A percentile compares a stretch with the other conserved stretches of the same genome.
Evolutionary conservation across 495 filamentous ascomycete species (phyloP).

Genomic region (Trichocladium antarcticum): DNA sequence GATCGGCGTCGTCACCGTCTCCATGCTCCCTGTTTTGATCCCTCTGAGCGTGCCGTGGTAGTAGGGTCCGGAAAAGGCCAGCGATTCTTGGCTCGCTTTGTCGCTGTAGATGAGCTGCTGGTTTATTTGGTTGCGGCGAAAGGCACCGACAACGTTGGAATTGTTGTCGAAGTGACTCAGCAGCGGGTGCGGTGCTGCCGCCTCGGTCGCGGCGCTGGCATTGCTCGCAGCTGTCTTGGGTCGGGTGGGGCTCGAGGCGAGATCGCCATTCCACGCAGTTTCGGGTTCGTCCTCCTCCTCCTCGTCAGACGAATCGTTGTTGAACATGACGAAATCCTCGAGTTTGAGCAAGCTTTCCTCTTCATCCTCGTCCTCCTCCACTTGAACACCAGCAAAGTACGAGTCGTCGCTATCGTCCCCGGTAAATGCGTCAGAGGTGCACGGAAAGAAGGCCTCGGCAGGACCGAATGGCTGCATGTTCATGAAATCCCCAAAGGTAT

Average conservation of each 20-base stretch:
- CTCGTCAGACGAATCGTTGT: slow-evolving; percentile 46
- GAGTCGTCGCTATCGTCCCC: slow-evolving; percentile 26
- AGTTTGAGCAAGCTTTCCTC: slow-evolving; percentile 55
- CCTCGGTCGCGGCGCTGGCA: slow-evolving; percentile 33
- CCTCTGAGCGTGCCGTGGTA: slow-evolving; percentile 40
- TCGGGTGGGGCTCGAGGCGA: slow-evolving; percentile 43
- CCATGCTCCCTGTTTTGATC: slow-evolving; percentile 45
- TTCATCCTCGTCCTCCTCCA: slow-evolving; percentile 47
- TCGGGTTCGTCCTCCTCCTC: slow-evolving; percentile 38
- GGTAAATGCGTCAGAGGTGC: slow-evolving; percentile 41
- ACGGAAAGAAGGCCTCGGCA: slow-evolving; percentile 67
- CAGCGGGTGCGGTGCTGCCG: slow-evolving; percentile 29
- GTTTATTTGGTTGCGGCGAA: slow-evolving; percentile 66
- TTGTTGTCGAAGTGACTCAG: slow-evolving; percentile 56
- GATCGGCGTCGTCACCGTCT: slow-evolving; percentile 44
- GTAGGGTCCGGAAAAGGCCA: slow-evolving; percentile 44
- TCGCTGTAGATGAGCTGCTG: slow-evolving; percentile 57
- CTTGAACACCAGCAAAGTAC: slow-evolving; percentile 33
- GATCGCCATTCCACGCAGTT: slow-evolving; percentile 31
- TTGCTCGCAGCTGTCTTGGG: slow-evolving; percentile 44
- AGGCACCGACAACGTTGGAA: slow-evolving; percentile 60
- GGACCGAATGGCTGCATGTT: slow-evolving; percentile 56
- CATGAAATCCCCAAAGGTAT: slow-evolving; percentile 46
- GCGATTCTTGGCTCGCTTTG: slow-evolving; percentile 41
- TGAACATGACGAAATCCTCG: slow-evolving; percentile 63